Conservation (phyloP, 805 yeast genomes). For the Yarrowia divulgata region DNA sequence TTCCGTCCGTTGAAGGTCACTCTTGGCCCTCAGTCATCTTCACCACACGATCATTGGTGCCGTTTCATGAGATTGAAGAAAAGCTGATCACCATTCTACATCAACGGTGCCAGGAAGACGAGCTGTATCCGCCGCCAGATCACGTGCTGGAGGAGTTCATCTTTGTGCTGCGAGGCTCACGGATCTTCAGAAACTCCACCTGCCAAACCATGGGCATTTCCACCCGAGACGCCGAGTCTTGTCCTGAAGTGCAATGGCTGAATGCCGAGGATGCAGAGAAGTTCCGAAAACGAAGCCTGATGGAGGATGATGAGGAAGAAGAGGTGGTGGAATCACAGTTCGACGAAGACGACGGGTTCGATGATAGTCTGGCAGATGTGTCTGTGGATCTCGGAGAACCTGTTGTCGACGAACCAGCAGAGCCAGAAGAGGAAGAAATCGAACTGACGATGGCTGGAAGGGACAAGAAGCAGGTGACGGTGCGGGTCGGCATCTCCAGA, state of each 20-base stretch:
- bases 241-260: slow-evolving; percentile 26
- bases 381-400: not conserved
- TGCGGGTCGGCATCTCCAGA: not conserved
- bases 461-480: slow-evolving; percentile 5
- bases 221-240: not conserved
- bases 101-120: slow-evolving; percentile 8
- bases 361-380: not conserved
- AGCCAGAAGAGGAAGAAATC: not conserved
- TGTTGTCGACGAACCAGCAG: not conserved
- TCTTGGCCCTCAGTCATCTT: slow-evolving; percentile 4
- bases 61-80: slow-evolving; percentile 19
- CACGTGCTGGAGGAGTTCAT: slow-evolving; percentile 8
- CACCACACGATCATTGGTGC: slow-evolving; percentile 3
- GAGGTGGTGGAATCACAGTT: not conserved
- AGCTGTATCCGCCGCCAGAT: not conserved
- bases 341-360: not conserved
- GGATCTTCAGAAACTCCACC: slow-evolving; percentile 16
- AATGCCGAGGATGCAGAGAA: slow-evolving; percentile 3
- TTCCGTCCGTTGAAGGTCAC: not conserved
- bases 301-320: not conserved
- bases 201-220: slow-evolving; percentile 3
- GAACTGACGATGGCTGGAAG: slow-evolving; percentile 21
- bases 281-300: not conserved
- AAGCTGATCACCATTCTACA: not conserved
- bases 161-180: slow-evolving; percentile 5